Conservation (phyloP, 441 rosid genomes). For the Croton laevigatus region DNA sequence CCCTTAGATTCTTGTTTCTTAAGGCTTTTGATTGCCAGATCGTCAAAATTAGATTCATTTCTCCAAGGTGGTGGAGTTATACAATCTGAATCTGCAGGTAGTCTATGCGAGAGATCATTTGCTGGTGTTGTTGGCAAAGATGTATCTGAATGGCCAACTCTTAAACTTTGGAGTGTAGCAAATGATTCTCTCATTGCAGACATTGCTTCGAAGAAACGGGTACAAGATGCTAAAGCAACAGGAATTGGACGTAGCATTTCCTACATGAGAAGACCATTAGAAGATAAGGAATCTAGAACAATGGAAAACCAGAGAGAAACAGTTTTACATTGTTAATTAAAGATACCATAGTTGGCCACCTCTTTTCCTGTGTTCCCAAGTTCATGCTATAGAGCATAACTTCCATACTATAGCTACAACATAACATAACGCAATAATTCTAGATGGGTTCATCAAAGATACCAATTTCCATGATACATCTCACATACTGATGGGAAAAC, state of each 20-base stretch:
- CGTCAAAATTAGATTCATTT: slow-evolving; percentile 61
- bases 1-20: slow-evolving; percentile 40
- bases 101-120: slow-evolving; percentile 37
- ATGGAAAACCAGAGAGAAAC: too few species aligned
- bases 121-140: slow-evolving; percentile 58
- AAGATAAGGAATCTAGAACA: background rate
- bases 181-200: slow-evolving; percentile 98
- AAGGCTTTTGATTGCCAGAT: slow-evolving; percentile 42
- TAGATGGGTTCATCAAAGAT: background rate
- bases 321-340: too few species aligned
- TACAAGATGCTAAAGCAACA: slow-evolving; percentile 94
- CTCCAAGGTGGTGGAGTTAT: slow-evolving; percentile 82
- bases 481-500: too few species aligned
- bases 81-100: slow-evolving; percentile 45
- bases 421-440: background rate
- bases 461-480: background rate
- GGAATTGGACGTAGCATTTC: slow-evolving; percentile 99
- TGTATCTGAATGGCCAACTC: slow-evolving; percentile 62
- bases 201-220: slow-evolving; percentile 96
- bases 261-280: slow-evolving; percentile 29
- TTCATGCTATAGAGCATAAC: background rate
- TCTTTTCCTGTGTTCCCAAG: background rate
- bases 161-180: slow-evolving; percentile 73
- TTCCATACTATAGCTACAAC: slow-evolving; percentile 5
- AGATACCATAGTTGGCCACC: slow-evolving; percentile 5